Conservation (phyloP, 768 basidiomycete genomes). For the Suillus paluster region DNA sequence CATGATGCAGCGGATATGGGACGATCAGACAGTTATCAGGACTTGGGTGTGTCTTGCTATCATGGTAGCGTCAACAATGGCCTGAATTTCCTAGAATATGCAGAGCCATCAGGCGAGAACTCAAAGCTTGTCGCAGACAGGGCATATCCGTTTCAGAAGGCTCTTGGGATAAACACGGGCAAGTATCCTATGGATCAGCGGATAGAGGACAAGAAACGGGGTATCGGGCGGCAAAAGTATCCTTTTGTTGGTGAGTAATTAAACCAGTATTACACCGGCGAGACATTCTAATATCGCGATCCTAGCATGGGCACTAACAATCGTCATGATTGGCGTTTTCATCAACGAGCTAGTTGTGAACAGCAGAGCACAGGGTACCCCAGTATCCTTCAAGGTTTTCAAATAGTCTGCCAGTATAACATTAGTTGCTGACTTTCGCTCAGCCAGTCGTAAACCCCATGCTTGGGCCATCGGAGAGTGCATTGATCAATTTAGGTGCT, state of each 20-base stretch:
- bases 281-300: slow-evolving; percentile 11
- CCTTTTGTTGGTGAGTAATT: slow-evolving; percentile 70
- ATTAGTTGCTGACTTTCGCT: slow-evolving; percentile 14
- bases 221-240: slow-evolving; percentile 80
- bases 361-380: slow-evolving; percentile 73
- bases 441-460: slow-evolving; percentile 86
- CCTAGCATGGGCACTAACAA: slow-evolving; percentile 66
- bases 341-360: slow-evolving; percentile 89
- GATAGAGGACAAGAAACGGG: slow-evolving; percentile 87
- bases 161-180: slow-evolving; percentile 44
- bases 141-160: slow-evolving; percentile 41
- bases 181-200: slow-evolving; percentile 74
- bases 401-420: neutral
- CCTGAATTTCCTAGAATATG: slow-evolving; percentile 55
- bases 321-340: slow-evolving; percentile 72
- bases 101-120: slow-evolving; percentile 49
- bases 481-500: slow-evolving; percentile 86
- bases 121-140: slow-evolving; percentile 43
- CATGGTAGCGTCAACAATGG: neutral
- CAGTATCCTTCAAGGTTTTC: slow-evolving; percentile 82
- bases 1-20: slow-evolving; percentile 48
- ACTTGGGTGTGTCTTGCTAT: slow-evolving; percentile 49
- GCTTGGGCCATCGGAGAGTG: slow-evolving; percentile 87
- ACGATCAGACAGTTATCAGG: slow-evolving; percentile 47
- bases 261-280: neutral